A percentile compares a stretch with the other conserved stretches of the same genome.
These are phyloP conservation scores for Lodderomyces margitis DNA, from an alignment of 1,139 yeast genomes.

Conservation along the genomic window DNA sequence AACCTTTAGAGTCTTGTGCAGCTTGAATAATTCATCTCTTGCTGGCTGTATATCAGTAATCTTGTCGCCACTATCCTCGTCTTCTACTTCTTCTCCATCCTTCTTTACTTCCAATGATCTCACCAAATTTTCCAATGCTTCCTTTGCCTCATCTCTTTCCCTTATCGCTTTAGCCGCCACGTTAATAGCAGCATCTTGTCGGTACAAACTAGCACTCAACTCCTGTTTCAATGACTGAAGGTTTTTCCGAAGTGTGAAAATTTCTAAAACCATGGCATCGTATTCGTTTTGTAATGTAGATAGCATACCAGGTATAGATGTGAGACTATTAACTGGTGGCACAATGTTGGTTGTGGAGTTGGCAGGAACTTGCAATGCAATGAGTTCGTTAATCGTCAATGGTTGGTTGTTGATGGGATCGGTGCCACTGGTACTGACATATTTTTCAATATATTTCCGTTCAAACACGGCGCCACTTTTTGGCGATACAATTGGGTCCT, in stretches of 20 bases:
- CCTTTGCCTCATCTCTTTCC: slow-evolving; percentile 72
- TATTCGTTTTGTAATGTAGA: slow-evolving; percentile 82
- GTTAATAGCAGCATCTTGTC: slow-evolving; percentile 85
- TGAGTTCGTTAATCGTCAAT: slow-evolving; percentile 56
- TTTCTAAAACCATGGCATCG: slow-evolving; percentile 84
- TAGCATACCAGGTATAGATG: slow-evolving; percentile 76
- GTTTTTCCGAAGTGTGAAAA: slow-evolving; percentile 73
- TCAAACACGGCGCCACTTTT: slow-evolving; percentile 76
- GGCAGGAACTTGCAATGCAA: slow-evolving; percentile 34
- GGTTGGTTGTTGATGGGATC: slow-evolving; percentile 79
- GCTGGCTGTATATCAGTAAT: slow-evolving; percentile 29
- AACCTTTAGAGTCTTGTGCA: slow-evolving; percentile 44
- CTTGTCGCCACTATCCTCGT: slow-evolving; percentile 5
- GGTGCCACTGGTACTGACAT: slow-evolving; percentile 59
- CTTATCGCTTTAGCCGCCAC: slow-evolving; percentile 74
- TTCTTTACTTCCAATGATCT: slow-evolving; percentile 16
- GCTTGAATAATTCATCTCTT: slow-evolving; percentile 35
- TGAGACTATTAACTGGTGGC: slow-evolving; percentile 50
- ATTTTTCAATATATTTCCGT: slow-evolving; percentile 54
- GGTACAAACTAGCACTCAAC: slow-evolving; percentile 72
- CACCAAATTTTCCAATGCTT: slow-evolving; percentile 53
- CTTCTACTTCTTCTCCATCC: slow-evolving; percentile 6
- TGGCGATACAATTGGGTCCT: slow-evolving; percentile 73
- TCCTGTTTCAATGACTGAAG: slow-evolving; percentile 67
- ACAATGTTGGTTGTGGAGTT: background rate